Evolutionary conservation across 176 grass and related monocot species (phyloP).

Genomic region (Oryza meridionalis): DNA sequence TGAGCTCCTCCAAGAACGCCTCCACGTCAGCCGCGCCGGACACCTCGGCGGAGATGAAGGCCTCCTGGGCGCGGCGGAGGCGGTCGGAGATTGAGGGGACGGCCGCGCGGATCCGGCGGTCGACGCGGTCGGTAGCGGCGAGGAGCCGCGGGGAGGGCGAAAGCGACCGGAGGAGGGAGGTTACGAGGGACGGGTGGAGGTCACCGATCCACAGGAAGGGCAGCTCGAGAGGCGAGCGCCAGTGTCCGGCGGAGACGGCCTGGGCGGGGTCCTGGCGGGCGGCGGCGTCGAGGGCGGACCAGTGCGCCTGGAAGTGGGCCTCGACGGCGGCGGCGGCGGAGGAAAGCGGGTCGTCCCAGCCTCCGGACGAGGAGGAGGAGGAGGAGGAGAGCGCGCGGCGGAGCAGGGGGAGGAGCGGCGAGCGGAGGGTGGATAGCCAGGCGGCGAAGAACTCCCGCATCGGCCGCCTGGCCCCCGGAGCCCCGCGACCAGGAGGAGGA

Average conservation of each 20-base stretch:
- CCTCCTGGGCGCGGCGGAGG: slow-evolving; percentile 61
- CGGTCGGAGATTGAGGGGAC: slow-evolving; percentile 60
- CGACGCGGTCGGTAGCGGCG: slow-evolving; percentile 52
- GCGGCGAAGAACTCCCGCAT: slow-evolving; percentile 64
- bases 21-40: slow-evolving; percentile 46
- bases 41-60: slow-evolving; percentile 38
- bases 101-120: slow-evolving; percentile 58
- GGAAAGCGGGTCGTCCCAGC: slow-evolving; percentile 50
- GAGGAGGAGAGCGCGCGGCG: slow-evolving; percentile 58
- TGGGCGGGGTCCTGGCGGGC: slow-evolving; percentile 57
- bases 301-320: slow-evolving; percentile 66
- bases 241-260: slow-evolving; percentile 47
- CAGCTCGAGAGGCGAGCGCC: slow-evolving; percentile 61
- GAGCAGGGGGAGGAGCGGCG: slow-evolving; percentile 60
- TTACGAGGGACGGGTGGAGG: slow-evolving; percentile 64
- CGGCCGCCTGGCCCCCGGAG: slow-evolving; percentile 37
- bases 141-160: slow-evolving; percentile 52
- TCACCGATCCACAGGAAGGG: slow-evolving; percentile 73
- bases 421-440: slow-evolving; percentile 64
- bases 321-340: slow-evolving; percentile 49
- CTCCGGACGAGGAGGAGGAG: slow-evolving; percentile 8
- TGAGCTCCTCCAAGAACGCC: slow-evolving; percentile 55
- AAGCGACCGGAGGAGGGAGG: slow-evolving; percentile 55
- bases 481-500: slow-evolving; percentile 40
- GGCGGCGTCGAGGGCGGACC: slow-evolving; percentile 60